Percentiles rank a stretch among this genome's conserved stretches.
phyloP scores from a whole-genome alignment of 228 moss, liverwort and hornwort genomes.

The Sphagnum fallax region DNA sequence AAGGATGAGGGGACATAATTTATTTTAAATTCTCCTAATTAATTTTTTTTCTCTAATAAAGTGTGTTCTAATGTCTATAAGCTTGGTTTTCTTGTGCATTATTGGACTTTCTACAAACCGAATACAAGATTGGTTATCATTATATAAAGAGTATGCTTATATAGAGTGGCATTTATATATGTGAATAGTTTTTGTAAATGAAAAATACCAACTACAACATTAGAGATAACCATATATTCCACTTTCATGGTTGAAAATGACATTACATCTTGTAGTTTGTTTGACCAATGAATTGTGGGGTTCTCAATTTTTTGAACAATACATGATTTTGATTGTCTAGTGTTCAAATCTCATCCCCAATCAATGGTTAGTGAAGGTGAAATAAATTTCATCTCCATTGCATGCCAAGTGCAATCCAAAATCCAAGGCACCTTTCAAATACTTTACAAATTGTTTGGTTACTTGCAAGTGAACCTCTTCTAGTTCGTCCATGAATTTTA shows the following conservation, averaged over 20 bases:
- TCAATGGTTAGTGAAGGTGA: not conserved
- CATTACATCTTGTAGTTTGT: not conserved
- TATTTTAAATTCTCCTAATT: not conserved
- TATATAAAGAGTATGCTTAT: not conserved
- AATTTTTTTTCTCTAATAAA: not conserved
- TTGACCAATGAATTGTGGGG: not conserved
- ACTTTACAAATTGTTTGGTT: constrained; percentile 1
- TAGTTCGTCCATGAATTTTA: not conserved
- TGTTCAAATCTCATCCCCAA: not conserved
- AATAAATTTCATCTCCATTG: not conserved
- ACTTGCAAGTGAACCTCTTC: not conserved
- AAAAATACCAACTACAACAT: not conserved
- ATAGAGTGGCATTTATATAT: not conserved
- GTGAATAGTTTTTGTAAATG: not conserved
- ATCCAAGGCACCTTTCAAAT: constrained; percentile 3
- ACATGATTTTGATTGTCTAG: not conserved
- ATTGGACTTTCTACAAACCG: not conserved
- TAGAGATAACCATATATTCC: not conserved
- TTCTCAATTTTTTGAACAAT: constrained; percentile 2
- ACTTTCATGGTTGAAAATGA: constrained; percentile 1
- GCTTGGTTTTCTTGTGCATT: not conserved
- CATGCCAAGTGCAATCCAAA: not conserved
- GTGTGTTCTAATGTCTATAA: not conserved
- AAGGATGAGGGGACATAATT: not conserved
- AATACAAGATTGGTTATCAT: not conserved